Conservation (phyloP, 2,329 filamentous ascomycete genomes). For the Sordariomycetes sp. region DNA sequence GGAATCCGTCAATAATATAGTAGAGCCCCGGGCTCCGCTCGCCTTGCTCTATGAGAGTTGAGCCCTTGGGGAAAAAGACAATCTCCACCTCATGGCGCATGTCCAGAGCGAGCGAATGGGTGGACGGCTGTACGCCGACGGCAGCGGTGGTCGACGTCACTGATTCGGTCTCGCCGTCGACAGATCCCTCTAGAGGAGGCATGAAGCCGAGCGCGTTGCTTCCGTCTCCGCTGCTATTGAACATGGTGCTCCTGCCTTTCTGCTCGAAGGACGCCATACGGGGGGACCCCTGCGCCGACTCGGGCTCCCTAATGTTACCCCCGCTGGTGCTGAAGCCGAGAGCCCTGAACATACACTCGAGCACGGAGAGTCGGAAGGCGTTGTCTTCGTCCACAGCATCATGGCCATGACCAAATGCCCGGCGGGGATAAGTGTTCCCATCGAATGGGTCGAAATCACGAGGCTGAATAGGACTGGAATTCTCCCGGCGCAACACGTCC, state of each 20-base stretch:
- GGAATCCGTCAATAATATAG: constrained; percentile 93
- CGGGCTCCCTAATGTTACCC: constrained; percentile 52
- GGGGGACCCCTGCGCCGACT: constrained; percentile 78
- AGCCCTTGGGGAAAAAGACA: constrained; percentile 91
- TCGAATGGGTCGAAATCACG: constrained; percentile 46
- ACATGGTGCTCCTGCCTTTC: constrained; percentile 66
- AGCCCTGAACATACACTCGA: constrained; percentile 93
- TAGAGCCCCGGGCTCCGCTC: constrained; percentile 95
- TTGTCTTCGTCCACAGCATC: constrained; percentile 83
- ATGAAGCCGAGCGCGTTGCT: constrained; percentile 85
- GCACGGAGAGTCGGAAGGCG: constrained; percentile 77
- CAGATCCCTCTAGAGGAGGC: constrained; percentile 66
- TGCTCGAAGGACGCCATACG: constrained; percentile 76
- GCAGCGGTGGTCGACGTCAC: constrained; percentile 61
- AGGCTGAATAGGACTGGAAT: constrained; percentile 35
- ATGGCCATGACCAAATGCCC: constrained; percentile 52
- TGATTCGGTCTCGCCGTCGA: constrained; percentile 80
- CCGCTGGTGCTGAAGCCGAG: constrained; percentile 69
- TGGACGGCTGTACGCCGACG: constrained; percentile 49
- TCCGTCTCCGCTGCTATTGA: constrained; percentile 23
- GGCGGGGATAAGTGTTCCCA: constrained; percentile 25
- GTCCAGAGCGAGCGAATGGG: constrained; percentile 61
- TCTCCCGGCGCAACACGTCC: constrained; percentile 18
- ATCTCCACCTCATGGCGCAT: constrained; percentile 91
- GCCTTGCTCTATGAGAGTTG: constrained; percentile 89